A percentile compares a stretch with the other conserved stretches of the same genome.
Conservation (phyloP, 31 red algal species). For the Endocladia muricata region DNA sequence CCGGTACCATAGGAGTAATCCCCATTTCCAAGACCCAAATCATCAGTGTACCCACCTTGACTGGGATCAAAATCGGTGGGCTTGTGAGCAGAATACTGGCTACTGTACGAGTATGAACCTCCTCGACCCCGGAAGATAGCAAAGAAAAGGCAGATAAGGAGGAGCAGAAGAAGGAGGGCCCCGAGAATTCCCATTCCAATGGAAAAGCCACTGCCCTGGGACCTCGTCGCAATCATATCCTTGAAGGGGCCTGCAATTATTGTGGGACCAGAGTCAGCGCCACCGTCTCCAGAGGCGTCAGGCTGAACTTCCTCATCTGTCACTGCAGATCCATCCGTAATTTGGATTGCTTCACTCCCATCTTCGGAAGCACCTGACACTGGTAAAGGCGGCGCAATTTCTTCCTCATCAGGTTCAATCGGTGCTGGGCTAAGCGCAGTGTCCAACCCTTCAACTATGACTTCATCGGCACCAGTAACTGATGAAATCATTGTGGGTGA, state of each 20-base stretch:
- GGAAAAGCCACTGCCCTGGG: slow-evolving; percentile 39
- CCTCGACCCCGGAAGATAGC: slow-evolving; percentile 46
- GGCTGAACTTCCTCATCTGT: slow-evolving; percentile 15
- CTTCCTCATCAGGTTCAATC: slow-evolving; percentile 2
- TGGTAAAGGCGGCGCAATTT: slow-evolving; percentile 1
- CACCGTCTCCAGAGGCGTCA: slow-evolving; percentile 14
- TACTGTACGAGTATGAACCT: slow-evolving; percentile 50
- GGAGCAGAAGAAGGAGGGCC: slow-evolving; percentile 30
- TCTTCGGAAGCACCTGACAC: not conserved
- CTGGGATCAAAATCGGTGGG: slow-evolving; percentile 38
- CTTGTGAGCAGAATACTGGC: slow-evolving; percentile 45
- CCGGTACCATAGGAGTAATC: not conserved
- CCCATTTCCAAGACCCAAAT: slow-evolving; percentile 7
- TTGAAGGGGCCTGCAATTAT: slow-evolving; percentile 46
- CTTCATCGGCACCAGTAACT: slow-evolving; percentile 26
- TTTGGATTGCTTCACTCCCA: not conserved
- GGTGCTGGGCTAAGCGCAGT: slow-evolving; percentile 13
- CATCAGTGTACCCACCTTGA: slow-evolving; percentile 44
- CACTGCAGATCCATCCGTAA: slow-evolving; percentile 8
- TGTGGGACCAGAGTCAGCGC: slow-evolving; percentile 5
- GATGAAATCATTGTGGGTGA: slow-evolving; percentile 16
- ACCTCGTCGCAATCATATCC: slow-evolving; percentile 33
- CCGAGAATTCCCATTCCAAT: slow-evolving; percentile 58
- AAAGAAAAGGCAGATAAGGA: slow-evolving; percentile 60
- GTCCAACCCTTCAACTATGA: slow-evolving; percentile 12